phyloP scores from a whole-genome alignment of 2,329 filamentous ascomycete species.

The Knufia fluminis region DNA sequence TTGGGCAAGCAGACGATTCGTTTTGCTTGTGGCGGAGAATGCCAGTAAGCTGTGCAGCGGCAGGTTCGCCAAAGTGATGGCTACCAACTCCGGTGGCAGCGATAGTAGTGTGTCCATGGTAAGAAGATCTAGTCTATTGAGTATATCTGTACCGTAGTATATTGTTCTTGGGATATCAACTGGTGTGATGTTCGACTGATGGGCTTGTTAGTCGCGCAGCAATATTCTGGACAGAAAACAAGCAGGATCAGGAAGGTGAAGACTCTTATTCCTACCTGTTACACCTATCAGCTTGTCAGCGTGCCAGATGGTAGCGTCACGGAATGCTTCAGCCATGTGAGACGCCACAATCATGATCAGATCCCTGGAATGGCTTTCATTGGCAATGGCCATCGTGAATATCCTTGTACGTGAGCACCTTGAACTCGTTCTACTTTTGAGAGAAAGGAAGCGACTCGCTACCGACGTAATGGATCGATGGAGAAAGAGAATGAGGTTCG shows the following conservation, averaged over 20 bases:
- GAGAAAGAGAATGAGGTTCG: background rate
- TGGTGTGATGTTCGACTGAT: background rate
- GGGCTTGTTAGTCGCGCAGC: background rate
- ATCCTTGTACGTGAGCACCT: too few relatives aligned
- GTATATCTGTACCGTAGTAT: conserved; percentile 1
- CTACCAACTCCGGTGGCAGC: conserved; percentile 27
- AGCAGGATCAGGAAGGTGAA: background rate
- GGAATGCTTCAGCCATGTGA: too few relatives aligned
- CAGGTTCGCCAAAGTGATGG: conserved; percentile 27
- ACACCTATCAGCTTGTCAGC: too few relatives aligned
- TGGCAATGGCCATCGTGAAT: too few relatives aligned
- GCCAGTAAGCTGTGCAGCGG: conserved; percentile 25
- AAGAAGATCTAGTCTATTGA: background rate
- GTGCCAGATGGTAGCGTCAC: too few relatives aligned
- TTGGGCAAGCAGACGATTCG: conserved; percentile 25
- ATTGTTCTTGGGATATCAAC: background rate
- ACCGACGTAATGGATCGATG: background rate
- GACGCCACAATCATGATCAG: too few relatives aligned
- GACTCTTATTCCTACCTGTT: too few relatives aligned
- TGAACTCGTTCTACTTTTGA: too few relatives aligned
- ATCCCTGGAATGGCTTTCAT: too few relatives aligned
- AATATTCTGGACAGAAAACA: background rate
- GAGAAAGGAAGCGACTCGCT: background rate
- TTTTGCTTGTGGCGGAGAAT: conserved; percentile 27
- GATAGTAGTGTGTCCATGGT: conserved; percentile 15